These are phyloP conservation scores for Papiliotrema laurentii DNA, from an alignment of 1,284 basidiomycete species.

Conservation along the genomic window DNA sequence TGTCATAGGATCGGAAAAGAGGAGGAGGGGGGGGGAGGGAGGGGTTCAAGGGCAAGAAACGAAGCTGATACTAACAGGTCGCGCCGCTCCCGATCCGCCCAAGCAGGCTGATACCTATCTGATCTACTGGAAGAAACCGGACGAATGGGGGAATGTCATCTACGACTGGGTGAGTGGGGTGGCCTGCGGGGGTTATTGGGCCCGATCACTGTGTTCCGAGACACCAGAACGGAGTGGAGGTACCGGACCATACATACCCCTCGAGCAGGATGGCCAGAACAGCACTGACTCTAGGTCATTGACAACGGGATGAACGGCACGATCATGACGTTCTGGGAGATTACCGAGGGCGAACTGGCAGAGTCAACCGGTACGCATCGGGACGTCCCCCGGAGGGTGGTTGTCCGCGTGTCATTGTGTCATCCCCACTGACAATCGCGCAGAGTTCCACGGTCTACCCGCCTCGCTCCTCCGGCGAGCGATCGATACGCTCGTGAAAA, in stretches of 20 bases:
- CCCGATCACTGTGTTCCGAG: too few species aligned
- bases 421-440: background rate
- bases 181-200: background rate
- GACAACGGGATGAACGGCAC: slow-evolving; percentile 52
- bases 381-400: too few species aligned
- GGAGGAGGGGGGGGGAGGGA: too few species aligned
- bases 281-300: slow-evolving; percentile 48
- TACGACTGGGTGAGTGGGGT: slow-evolving; percentile 51
- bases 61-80: slow-evolving; percentile 19
- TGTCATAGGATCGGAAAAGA: too few species aligned
- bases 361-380: slow-evolving; percentile 38
- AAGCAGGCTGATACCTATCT: slow-evolving; percentile 42
- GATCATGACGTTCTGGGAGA: slow-evolving; percentile 56
- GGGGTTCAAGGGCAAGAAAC: background rate
- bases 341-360: slow-evolving; percentile 52
- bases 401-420: too few species aligned
- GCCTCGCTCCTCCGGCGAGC: slow-evolving; percentile 47
- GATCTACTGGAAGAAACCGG: slow-evolving; percentile 53
- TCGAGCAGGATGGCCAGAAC: too few species aligned
- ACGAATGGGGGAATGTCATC: slow-evolving; percentile 53
- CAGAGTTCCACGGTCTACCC: slow-evolving; percentile 52
- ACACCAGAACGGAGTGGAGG: too few species aligned
- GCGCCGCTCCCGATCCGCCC: slow-evolving; percentile 42
- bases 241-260: too few species aligned
- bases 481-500: slow-evolving; percentile 50